A percentile compares a stretch with the other conserved stretches of the same genome.
phyloP scores from a whole-genome alignment of 1,284 basidiomycete genomes.

The Sanguinoderma infundibulare region DNA sequence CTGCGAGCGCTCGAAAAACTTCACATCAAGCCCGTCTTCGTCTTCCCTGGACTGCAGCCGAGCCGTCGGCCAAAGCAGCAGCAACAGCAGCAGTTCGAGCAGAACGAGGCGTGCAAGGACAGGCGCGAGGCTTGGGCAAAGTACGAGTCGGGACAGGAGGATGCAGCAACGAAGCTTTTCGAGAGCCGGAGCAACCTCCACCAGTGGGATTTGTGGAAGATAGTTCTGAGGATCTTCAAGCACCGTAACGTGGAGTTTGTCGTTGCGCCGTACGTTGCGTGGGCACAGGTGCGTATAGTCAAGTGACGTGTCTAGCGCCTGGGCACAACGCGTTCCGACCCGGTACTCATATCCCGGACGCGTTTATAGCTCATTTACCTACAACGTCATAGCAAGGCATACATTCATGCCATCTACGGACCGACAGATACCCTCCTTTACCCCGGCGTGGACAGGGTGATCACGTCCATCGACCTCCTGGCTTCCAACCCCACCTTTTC shows the following conservation, averaged over 20 bases:
- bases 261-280: slow-evolving; percentile 93
- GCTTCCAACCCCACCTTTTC: slow-evolving; percentile 75
- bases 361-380: slow-evolving; percentile 84
- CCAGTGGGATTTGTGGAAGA: slow-evolving; percentile 91
- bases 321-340: slow-evolving; percentile 1
- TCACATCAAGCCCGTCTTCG: slow-evolving; percentile 96
- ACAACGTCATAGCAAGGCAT: slow-evolving; percentile 90
- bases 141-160: slow-evolving; percentile 90
- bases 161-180: slow-evolving; percentile 83
- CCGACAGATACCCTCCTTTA: slow-evolving; percentile 92
- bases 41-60: slow-evolving; percentile 87
- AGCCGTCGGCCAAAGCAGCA: slow-evolving; percentile 67
- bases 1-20: slow-evolving; percentile 89
- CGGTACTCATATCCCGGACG: slow-evolving; percentile 9
- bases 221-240: slow-evolving; percentile 91
- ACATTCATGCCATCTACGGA: slow-evolving; percentile 94
- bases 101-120: slow-evolving; percentile 76
- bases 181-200: slow-evolving; percentile 69
- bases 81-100: slow-evolving; percentile 59
- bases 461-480: slow-evolving; percentile 83
- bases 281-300: slow-evolving; percentile 79
- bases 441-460: slow-evolving; percentile 89
- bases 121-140: slow-evolving; percentile 85
- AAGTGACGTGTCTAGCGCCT: slow-evolving; percentile 28
- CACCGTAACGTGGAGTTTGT: slow-evolving; percentile 97